phyloP scores from a whole-genome alignment of 1,139 yeast species.

The Yarrowia galli region DNA sequence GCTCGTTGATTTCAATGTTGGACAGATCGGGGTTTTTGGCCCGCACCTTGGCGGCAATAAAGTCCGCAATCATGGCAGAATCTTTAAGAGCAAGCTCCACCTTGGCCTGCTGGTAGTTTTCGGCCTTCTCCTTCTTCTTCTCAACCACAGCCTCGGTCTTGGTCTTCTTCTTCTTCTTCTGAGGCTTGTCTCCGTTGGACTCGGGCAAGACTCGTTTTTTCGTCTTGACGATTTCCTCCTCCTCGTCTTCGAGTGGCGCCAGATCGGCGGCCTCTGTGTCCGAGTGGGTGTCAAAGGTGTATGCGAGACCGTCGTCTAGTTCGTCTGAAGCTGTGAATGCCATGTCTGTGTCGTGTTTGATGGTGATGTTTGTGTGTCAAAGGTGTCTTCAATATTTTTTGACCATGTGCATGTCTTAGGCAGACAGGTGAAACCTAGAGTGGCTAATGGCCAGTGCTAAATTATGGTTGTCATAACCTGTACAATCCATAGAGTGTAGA shows the following conservation, averaged over 20 bases:
- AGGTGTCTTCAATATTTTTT: slow-evolving; percentile 15
- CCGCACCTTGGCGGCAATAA: slow-evolving; percentile 60
- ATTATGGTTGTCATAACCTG: background rate
- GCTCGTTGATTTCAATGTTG: slow-evolving; percentile 67
- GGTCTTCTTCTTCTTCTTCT: slow-evolving; percentile 44
- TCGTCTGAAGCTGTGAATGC: slow-evolving; percentile 57
- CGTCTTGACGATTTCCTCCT: slow-evolving; percentile 41
- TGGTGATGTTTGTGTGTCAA: background rate
- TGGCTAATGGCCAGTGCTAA: background rate
- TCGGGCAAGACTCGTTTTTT: slow-evolving; percentile 40
- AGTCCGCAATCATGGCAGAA: slow-evolving; percentile 66
- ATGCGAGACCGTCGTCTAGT: slow-evolving; percentile 71
- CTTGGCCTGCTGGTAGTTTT: slow-evolving; percentile 62
- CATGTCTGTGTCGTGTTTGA: background rate
- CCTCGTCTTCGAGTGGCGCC: slow-evolving; percentile 42
- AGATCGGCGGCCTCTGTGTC: slow-evolving; percentile 51
- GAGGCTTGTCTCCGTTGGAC: slow-evolving; percentile 40
- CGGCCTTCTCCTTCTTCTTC: slow-evolving; percentile 66
- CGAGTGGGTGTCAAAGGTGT: slow-evolving; percentile 56
- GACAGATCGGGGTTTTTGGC: slow-evolving; percentile 64
- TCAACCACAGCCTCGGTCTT: slow-evolving; percentile 42
- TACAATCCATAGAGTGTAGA: background rate
- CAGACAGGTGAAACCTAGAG: background rate
- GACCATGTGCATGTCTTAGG: background rate
- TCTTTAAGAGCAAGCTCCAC: slow-evolving; percentile 58